phyloP scores from a whole-genome alignment of 179 eudicot species.

The Beta lomatogona region DNA sequence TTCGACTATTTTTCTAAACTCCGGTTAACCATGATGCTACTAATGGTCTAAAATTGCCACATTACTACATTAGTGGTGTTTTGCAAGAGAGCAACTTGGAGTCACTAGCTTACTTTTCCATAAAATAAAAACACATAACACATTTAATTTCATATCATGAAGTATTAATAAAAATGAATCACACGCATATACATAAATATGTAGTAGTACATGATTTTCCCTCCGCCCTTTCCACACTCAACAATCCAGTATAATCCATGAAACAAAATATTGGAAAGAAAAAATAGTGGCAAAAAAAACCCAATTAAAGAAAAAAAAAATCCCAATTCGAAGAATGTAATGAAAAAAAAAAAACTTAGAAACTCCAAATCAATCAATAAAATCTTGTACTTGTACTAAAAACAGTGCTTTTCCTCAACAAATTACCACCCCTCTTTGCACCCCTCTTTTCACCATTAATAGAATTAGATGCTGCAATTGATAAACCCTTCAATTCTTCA shows the following conservation, averaged over 20 bases:
- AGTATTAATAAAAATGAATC: background rate
- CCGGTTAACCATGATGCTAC: background rate
- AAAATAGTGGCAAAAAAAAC: constrained; percentile 29
- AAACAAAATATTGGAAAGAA: background rate
- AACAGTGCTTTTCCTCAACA: constrained; percentile 42
- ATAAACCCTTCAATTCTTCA: constrained; percentile 70
- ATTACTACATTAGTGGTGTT: background rate
- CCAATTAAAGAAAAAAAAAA: background rate
- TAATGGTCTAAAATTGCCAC: too few relatives aligned
- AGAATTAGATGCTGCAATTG: constrained; percentile 51
- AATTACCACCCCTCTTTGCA: constrained; percentile 36
- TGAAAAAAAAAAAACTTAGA: background rate
- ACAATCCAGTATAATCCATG: constrained; percentile 11
- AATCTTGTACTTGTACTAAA: constrained; percentile 54
- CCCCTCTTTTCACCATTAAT: constrained; percentile 58
- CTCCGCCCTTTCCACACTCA: background rate
- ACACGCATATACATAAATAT: background rate
- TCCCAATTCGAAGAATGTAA: background rate
- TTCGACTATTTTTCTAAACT: too few relatives aligned
- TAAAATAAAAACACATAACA: background rate
- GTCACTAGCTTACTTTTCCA: too few relatives aligned
- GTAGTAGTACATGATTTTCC: background rate
- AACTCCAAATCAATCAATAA: constrained; percentile 32
- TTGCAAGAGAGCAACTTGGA: background rate
- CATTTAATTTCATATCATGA: background rate